Evolutionary conservation across 148 eudicot genomes (phyloP).

Genomic region (Diospyros kaki): DNA sequence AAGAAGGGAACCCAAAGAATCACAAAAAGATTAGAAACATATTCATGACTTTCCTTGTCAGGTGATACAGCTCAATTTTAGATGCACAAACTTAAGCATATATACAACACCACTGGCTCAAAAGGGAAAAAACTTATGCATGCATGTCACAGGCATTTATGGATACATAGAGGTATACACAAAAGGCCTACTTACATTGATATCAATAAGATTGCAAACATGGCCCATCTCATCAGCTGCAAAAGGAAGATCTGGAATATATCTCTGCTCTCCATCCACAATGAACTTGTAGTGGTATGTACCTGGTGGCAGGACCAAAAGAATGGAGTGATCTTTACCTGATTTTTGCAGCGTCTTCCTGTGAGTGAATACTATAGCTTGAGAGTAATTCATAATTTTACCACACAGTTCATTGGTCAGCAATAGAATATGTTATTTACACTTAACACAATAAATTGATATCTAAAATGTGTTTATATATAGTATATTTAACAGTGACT

Average conservation of each 20-base stretch:
- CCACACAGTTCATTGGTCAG: too few species aligned
- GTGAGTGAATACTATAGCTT: slow-evolving; percentile 11
- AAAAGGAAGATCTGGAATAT: slow-evolving; percentile 68
- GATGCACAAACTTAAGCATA: too few species aligned
- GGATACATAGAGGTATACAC: too few species aligned
- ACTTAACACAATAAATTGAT: not conserved
- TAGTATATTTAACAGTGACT: not conserved
- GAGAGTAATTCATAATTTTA: not conserved
- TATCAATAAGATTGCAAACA: slow-evolving; percentile 70
- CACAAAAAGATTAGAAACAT: too few species aligned
- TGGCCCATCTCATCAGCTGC: slow-evolving; percentile 62
- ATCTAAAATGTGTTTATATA: not conserved
- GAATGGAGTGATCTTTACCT: slow-evolving; percentile 71
- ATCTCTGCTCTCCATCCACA: slow-evolving; percentile 70
- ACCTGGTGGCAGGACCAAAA: slow-evolving; percentile 79
- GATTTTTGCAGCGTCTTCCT: slow-evolving; percentile 67
- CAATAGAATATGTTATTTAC: not conserved
- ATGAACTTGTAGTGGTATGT: slow-evolving; percentile 72
- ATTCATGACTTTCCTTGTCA: too few species aligned
- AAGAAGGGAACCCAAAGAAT: too few species aligned
- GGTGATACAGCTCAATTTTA: too few species aligned
- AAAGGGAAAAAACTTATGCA: too few species aligned
- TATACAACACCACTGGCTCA: too few species aligned
- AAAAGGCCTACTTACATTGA: slow-evolving; percentile 51
- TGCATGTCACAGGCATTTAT: too few species aligned